A percentile compares a stretch with the other conserved stretches of the same genome.
phyloP scores from a whole-genome alignment of 2,329 filamentous ascomycete genomes.

The Helotiales sp. region DNA sequence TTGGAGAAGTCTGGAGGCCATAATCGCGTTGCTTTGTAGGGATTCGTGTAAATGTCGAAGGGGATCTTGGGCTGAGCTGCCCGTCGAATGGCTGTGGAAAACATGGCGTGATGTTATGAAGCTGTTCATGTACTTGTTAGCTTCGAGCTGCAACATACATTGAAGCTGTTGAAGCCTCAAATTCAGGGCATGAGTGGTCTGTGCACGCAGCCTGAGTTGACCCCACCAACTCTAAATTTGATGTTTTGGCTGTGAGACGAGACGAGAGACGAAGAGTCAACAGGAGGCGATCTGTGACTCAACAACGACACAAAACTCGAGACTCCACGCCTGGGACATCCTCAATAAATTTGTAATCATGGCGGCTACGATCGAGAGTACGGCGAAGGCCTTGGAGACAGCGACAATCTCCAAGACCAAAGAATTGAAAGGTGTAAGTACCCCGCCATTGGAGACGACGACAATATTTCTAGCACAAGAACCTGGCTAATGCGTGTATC shows the following conservation, averaged over 20 bases:
- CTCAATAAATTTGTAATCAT: constrained; percentile 45
- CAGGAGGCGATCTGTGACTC: constrained; percentile 26
- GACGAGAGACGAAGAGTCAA: constrained; percentile 20
- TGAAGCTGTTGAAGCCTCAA: constrained; percentile 24
- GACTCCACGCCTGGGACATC: constrained; percentile 14
- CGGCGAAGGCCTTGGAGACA: constrained; percentile 54
- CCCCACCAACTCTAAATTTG: constrained; percentile 36
- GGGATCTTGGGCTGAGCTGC: constrained; percentile 44
- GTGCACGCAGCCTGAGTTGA: constrained; percentile 6
- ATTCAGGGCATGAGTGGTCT: constrained; percentile 22
- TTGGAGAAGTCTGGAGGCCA: constrained; percentile 80
- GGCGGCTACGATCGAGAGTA: constrained; percentile 46
- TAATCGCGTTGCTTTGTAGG: constrained; percentile 69
- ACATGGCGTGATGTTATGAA: constrained; percentile 44
- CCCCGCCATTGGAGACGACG: constrained; percentile 26
- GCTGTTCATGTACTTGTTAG: background rate
- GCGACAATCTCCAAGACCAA: constrained; percentile 63
- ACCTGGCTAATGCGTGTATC: constrained; percentile 15
- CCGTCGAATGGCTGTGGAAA: constrained; percentile 52
- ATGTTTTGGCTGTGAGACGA: constrained; percentile 20
- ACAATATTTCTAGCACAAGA: constrained; percentile 30
- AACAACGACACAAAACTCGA: constrained; percentile 5
- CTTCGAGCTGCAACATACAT: background rate
- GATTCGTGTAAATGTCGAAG: constrained; percentile 52
- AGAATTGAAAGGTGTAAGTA: constrained; percentile 61